A percentile compares a stretch with the other conserved stretches of the same genome.
These are phyloP conservation scores for Dipteronia sinensis DNA, from an alignment of 345 rosid species.

Conservation along the genomic window DNA sequence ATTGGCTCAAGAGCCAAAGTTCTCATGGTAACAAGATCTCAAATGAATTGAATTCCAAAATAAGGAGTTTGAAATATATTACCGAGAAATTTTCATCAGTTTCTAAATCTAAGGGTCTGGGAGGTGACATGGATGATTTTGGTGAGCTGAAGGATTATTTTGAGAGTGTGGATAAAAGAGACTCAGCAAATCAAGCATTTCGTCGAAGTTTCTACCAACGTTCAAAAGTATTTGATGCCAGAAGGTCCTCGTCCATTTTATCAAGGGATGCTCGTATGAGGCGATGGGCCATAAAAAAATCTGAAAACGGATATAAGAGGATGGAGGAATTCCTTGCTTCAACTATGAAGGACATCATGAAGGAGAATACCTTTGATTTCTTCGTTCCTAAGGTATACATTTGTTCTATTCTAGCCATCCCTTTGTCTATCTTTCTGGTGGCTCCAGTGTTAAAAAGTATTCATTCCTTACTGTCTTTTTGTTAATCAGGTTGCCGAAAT, in stretches of 20 bases:
- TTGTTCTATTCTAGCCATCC: constrained; percentile 5
- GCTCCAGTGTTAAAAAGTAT: constrained; percentile 20
- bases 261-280: constrained; percentile 98
- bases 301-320: constrained; percentile 81
- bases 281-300: constrained; percentile 90
- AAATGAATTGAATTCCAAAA: constrained; percentile 55
- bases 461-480: constrained; percentile 24
- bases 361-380: constrained; percentile 81
- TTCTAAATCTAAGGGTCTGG: constrained; percentile 46
- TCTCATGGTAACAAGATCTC: constrained; percentile 32
- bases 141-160: constrained; percentile 94
- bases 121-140: constrained; percentile 71
- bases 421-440: constrained; percentile 2
- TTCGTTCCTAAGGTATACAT: constrained; percentile 80
- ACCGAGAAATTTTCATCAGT: constrained; percentile 43
- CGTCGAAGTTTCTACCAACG: constrained; percentile 88
- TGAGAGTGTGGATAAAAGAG: constrained; percentile 90
- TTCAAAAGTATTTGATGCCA: constrained; percentile 91
- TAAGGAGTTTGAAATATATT: constrained; percentile 69
- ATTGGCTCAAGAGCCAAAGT: constrained; percentile 60
- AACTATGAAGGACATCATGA: constrained; percentile 91
- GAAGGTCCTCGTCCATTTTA: constrained; percentile 82
- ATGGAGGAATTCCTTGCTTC: constrained; percentile 93
- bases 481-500: constrained; percentile 78
- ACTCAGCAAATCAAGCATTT: constrained; percentile 81